A percentile compares a stretch with the other conserved stretches of the same genome.
These are phyloP conservation scores for Fusarium phyllophilum DNA, from an alignment of 2,329 filamentous ascomycete genomes.

Conservation along the genomic window DNA sequence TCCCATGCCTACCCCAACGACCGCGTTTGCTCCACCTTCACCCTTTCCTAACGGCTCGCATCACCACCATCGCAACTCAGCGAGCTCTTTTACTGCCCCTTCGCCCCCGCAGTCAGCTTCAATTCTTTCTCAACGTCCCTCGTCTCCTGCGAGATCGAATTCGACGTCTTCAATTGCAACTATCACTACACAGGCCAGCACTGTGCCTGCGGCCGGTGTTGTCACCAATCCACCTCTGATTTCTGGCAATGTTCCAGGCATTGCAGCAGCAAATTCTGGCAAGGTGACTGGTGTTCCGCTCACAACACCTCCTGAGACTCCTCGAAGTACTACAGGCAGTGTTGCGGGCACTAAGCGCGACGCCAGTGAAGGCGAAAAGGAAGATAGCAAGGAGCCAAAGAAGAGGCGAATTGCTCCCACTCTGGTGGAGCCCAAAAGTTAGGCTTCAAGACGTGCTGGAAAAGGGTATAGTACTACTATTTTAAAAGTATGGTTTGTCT, in stretches of 20 bases:
- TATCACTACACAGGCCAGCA: conserved; percentile 72
- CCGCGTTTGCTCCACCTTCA: conserved; percentile 69
- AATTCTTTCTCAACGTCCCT: conserved; percentile 71
- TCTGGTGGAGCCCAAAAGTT: conserved; percentile 55
- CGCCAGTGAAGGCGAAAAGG: conserved; percentile 64
- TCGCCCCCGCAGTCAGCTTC: conserved; percentile 66
- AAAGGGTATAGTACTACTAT: neutral
- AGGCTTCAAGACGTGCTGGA: neutral
- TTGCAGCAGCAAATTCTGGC: conserved; percentile 77
- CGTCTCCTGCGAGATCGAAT: conserved; percentile 85
- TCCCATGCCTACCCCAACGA: conserved; percentile 76
- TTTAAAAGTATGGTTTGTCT: conserved; percentile 31
- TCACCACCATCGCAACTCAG: conserved; percentile 68
- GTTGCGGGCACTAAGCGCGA: conserved; percentile 65
- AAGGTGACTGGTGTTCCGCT: conserved; percentile 74
- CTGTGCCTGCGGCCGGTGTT: conserved; percentile 60
- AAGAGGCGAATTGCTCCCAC: conserved; percentile 78
- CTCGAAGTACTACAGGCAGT: conserved; percentile 56
- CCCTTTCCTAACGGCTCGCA: conserved; percentile 61
- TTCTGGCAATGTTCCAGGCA: conserved; percentile 78
- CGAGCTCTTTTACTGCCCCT: conserved; percentile 66
- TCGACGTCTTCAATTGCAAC: conserved; percentile 84
- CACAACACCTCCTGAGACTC: conserved; percentile 91
- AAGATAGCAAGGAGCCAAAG: conserved; percentile 67
- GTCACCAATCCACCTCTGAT: conserved; percentile 83